phyloP scores from a whole-genome alignment of 768 basidiomycete genomes.

The Serendipita sp. region DNA sequence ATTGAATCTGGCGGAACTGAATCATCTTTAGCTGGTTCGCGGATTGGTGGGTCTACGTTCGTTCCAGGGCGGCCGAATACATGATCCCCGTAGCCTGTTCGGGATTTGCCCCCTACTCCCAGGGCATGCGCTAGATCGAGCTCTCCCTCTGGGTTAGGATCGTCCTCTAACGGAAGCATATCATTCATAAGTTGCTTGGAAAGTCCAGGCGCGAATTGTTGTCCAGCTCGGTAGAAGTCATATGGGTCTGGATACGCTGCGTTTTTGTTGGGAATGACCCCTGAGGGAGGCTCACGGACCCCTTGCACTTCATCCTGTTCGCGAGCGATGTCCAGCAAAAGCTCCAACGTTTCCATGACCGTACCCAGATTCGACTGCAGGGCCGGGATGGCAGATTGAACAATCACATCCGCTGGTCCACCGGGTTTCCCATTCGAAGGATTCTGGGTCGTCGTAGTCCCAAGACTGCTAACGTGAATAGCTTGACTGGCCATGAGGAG shows the following conservation, averaged over 20 bases:
- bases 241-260: slow-evolving; percentile 3
- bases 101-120: not conserved
- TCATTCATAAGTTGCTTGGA: not conserved
- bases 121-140: slow-evolving; percentile 6
- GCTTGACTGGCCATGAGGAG: slow-evolving; percentile 46
- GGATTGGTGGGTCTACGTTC: too few relatives aligned
- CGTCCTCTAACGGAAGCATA: not conserved
- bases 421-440: slow-evolving; percentile 10
- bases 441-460: slow-evolving; percentile 16
- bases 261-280: not conserved
- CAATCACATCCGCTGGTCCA: slow-evolving; percentile 29
- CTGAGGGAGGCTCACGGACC: slow-evolving; percentile 3
- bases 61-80: too few relatives aligned
- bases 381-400: slow-evolving; percentile 14
- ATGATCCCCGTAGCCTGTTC: too few relatives aligned
- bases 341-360: slow-evolving; percentile 5
- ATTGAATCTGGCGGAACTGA: too few relatives aligned
- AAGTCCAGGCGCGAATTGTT: not conserved
- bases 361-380: slow-evolving; percentile 2
- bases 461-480: slow-evolving; percentile 15
- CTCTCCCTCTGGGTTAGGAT: slow-evolving; percentile 5
- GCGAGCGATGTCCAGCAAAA: slow-evolving; percentile 5
- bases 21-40: too few relatives aligned
- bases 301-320: slow-evolving; percentile 19
- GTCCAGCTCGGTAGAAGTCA: not conserved